Evolutionary conservation across 2,329 filamentous ascomycete genomes (phyloP), one percentile per base, ranked within the genome.

Genomic region (Pseudocercospora ulei): DNA sequence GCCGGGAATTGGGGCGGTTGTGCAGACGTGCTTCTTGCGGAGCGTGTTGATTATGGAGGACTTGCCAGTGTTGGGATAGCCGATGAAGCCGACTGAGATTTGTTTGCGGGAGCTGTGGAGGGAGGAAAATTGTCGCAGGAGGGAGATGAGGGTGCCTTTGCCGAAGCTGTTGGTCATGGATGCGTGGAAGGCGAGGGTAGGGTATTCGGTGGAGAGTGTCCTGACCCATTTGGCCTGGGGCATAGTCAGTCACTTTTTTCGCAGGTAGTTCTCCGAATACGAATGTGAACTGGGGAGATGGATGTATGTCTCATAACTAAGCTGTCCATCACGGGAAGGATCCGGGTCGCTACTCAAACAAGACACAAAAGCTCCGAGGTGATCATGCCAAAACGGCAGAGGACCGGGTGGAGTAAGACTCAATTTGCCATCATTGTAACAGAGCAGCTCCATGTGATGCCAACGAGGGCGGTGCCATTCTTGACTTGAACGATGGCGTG

Each of bases 371-470:
- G 72, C 66, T 67, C 46, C 41, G 68, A 77, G 70, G 71, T 82
- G 85, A 71, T 68, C 73, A 68, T 68, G 72, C 83, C 90, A 96
- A 85, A 78, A 96, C 87, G 86, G 82, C 71, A 73, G 70, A 71
- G 70, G 69, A 61, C 80, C 82, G 68, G 70, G 68, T 70, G 72
- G 78, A 72, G 38, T 68, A 70, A 71, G 71, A 34, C 71, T 95
- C 70, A 64, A 78, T 98, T 76, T 96, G 80, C 90, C 90, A 95
- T 84, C 77, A 81, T 81, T 85, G 83, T 98, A 98, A 98, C 90
- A 92, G 87, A 84, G 66, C 66, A 70, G 76, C 78, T 79, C 80
- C 83, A 90, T 78, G 62, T 71, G 64, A 60, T 70, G 65, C 63
- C 68, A 61, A 61, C 58, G 56, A 66, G 61, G 63, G 66, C 68